Percentiles rank a stretch among this genome's conserved stretches.
Conservation (phyloP, 352 stramenopile species). For the Phytopythium helicoides region DNA sequence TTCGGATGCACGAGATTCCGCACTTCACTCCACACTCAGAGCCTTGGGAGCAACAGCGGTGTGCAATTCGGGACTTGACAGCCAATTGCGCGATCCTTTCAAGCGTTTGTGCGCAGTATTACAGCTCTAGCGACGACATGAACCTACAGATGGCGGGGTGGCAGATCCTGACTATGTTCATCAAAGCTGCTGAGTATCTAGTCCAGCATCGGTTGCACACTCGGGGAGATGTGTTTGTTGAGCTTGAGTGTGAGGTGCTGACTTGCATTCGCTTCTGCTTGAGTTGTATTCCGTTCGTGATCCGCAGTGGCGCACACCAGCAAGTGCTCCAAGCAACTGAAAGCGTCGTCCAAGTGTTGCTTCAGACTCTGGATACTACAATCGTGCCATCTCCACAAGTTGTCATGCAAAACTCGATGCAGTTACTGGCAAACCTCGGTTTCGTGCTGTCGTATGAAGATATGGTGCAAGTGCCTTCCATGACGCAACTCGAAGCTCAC, state of each 20-base stretch:
- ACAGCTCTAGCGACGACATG: slow-evolving; percentile 52
- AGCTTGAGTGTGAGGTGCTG: slow-evolving; percentile 64
- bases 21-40: slow-evolving; percentile 35
- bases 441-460: slow-evolving; percentile 72
- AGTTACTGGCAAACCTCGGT: slow-evolving; percentile 60
- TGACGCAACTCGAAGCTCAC: slow-evolving; percentile 63
- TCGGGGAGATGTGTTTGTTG: slow-evolving; percentile 46
- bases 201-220: slow-evolving; percentile 57
- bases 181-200: slow-evolving; percentile 58
- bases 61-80: slow-evolving; percentile 57
- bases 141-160: slow-evolving; percentile 59
- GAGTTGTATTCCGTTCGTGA: slow-evolving; percentile 61
- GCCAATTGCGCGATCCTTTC: slow-evolving; percentile 54
- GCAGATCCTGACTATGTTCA: slow-evolving; percentile 64
- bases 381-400: slow-evolving; percentile 58
- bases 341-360: slow-evolving; percentile 47
- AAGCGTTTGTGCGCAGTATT: slow-evolving; percentile 58
- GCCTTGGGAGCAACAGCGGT: slow-evolving; percentile 46
- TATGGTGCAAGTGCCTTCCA: slow-evolving; percentile 59
- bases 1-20: slow-evolving; percentile 46
- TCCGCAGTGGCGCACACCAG: slow-evolving; percentile 44
- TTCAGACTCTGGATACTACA: slow-evolving; percentile 57
- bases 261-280: slow-evolving; percentile 57
- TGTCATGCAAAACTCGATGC: slow-evolving; percentile 69
- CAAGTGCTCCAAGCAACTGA: slow-evolving; percentile 53